Evolutionary conservation across 139 green algal species (phyloP), one percentile per base, ranked within the genome.

Genomic region (Micractinium conductrix): DNA sequence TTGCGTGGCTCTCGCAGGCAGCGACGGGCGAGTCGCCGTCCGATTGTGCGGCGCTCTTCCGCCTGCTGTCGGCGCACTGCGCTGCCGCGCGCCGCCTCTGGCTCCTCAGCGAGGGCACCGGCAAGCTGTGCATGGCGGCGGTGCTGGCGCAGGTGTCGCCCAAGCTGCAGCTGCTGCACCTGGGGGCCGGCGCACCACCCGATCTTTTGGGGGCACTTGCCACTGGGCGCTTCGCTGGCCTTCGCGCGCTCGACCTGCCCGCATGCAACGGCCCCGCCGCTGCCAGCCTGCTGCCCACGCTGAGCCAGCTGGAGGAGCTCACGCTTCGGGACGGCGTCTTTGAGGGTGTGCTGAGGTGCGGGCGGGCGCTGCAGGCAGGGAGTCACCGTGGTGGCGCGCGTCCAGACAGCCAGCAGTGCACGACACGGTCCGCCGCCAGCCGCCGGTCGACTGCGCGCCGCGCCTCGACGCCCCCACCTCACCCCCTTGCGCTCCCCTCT

Each of bases 111-210:
- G 48, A 81, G 50, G 74, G 74, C 22, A n/a, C n/a, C n/a, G 21
- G 24, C 30, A 50, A 26, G 35, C 50, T 81, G 50, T 26, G 48
- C 74, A 81, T 81, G 74, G 19, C 35, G 7, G 22, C 12, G 1
- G 50, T 81, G 50, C 74, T 81, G 50, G 35, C 33, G 30, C 74
- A 70, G 35, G 33, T 81, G 35, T 67, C 74, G 9, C 74, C 74
- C 7, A 50, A 45, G 74, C 74, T 81, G 33, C 53, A 50, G 35
- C 38, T 50, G 9, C 30, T 50, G 1, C 69, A 68, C 35, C 35
- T 81, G 35, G 74, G 74, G 2, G 28, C 74, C 0, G 74, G 74
- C 12, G 74, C 74, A 9, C 74, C 74, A 21, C 35, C 37, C 8
- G 50, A 44, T n/a, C n/a, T n/a, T n/a, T n/a, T n/a, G n/a, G n/a